These are phyloP conservation scores for Hypoxylon sp. DNA, from an alignment of 2,329 filamentous ascomycete species.

Conservation along the genomic window DNA sequence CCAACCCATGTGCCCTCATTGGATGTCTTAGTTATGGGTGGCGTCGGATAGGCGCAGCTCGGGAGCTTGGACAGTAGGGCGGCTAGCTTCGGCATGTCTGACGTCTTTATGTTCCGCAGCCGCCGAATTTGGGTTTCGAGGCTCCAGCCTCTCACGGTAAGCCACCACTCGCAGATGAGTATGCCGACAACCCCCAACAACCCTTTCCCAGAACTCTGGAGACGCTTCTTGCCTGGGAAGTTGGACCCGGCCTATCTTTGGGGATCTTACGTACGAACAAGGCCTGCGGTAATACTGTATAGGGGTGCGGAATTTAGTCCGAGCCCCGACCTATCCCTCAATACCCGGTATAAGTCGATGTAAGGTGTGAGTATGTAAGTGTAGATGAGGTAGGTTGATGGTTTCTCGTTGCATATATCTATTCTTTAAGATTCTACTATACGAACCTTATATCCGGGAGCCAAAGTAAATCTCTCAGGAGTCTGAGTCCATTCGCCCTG, in stretches of 20 bases:
- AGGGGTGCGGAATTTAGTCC: constrained; percentile 50
- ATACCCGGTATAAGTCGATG: constrained; percentile 50
- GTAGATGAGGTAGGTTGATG: constrained; percentile 14
- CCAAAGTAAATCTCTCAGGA: constrained; percentile 2
- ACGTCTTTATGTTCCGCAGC: constrained; percentile 44
- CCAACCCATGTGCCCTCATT: constrained; percentile 35
- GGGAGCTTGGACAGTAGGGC: constrained; percentile 28
- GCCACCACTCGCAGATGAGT: constrained; percentile 17
- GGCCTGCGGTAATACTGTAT: constrained; percentile 6
- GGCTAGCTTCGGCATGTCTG: constrained; percentile 51
- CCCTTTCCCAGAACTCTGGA: constrained; percentile 22
- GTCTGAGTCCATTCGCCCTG: neutral
- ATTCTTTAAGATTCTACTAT: constrained; percentile 13
- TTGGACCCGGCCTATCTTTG: constrained; percentile 6
- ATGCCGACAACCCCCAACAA: neutral
- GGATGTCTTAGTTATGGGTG: constrained; percentile 43
- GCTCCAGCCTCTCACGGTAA: constrained; percentile 22
- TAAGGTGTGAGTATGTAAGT: constrained; percentile 52
- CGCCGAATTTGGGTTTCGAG: constrained; percentile 28
- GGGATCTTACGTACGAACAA: constrained; percentile 27
- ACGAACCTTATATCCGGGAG: constrained; percentile 11
- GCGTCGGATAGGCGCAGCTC: constrained; percentile 44
- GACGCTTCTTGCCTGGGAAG: constrained; percentile 12
- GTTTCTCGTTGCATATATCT: constrained; percentile 21
- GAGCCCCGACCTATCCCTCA: constrained; percentile 47